Evolutionary conservation across 2,329 filamentous ascomycete genomes (phyloP), one percentile per base, ranked within the genome.

Genomic region (Aureobasidium sp.): DNA sequence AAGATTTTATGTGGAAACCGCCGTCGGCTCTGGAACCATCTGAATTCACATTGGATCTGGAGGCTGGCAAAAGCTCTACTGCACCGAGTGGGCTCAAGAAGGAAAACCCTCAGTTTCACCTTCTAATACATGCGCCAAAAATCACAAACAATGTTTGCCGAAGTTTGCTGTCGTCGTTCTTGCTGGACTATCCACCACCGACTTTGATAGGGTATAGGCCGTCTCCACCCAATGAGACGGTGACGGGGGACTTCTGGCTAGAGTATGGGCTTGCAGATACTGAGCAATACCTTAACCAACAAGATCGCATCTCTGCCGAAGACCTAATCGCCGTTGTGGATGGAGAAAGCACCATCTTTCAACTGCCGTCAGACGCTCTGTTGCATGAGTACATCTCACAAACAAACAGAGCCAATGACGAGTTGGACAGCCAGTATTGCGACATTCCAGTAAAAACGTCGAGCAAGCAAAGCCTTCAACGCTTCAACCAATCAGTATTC

Each of bases 401-500:
- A 19, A 41, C 37, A 7, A 41, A 51, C 19, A 8, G n/a, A 2
- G 35, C 27, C 25, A 51, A 41, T 19, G 48, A n/a, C 2, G 48
- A 32, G 37, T 37, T 51, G 25, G 25, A 22, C n/a, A 22, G 17
- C 25, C n/a, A 40, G 14, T 51, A 40, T 34, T 17, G 19, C 10
- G 48, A 51, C 19, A 41, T 51, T 4, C 48, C 48, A 16, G 37
- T 51, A 10, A 32, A 34, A 21, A 51, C 35, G 14, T 7, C 24
- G 8, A 34, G 12, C 16, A 41, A 41, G 35, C 48, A 51, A 5
- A 51, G 34, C 10, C 5, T 47, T 8, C 51, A 47, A 19, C 51
- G 51, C 41, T 53, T 53, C 40, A 53, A 53, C 17, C 51, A 53
- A 39, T 53, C 51, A 16, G 40, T 47, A 8, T 47, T 53, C 34